Base-by-base conservation (phyloP, 2,329 filamentous ascomycete genomes). In the Magnaporthiopsis incrustans region DNA sequence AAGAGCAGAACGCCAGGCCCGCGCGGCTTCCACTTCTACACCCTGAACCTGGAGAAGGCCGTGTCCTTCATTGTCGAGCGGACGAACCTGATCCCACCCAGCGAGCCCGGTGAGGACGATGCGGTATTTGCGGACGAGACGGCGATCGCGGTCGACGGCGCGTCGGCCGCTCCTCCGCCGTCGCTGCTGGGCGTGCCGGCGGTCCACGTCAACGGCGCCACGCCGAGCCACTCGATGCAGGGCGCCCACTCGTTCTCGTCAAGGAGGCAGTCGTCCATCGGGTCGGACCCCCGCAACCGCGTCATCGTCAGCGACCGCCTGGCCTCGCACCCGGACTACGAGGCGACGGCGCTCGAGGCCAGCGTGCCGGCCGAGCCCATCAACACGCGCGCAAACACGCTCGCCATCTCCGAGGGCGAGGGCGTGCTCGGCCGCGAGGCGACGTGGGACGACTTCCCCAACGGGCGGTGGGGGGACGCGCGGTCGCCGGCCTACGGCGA, bases 401-500 rank as follows among this genome's bases (percentile, higher is more conserved):
- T 98, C 12, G 92, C 93, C 33, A 97, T 97, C 65, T 97, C 93
- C 0, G 94, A 98, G 77, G 94, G 95, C 7, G 90, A 97, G 71
- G 95, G 94, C 30, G 84, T 90, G 4, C 81, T 97, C 8, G 95
- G 94, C 14, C 85, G 95, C 61, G 94, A 98, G 80, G 95, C 95
- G 44, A 99, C 95, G 0, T 99, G 95, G 95, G 95, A 99, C 71
- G 95, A 99, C 73, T 99, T 92, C 75, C 94, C 94, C 67, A 98
- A 98, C 79, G 95, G 94, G 33, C 86, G 94, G 64, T 98, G 94
- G 87, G 94, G 94, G 73, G 94, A 97, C 71, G 91, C 93, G 5
- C 86, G 94, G 63, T 97, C 92, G 3, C 92, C 92, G 1, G 94
- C 94, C 0, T 98, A 96, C 73, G 94, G 94, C 71, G 92, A 97